Base-by-base conservation (phyloP, 495 filamentous ascomycete species). In the Cryomyces antarcticus region DNA sequence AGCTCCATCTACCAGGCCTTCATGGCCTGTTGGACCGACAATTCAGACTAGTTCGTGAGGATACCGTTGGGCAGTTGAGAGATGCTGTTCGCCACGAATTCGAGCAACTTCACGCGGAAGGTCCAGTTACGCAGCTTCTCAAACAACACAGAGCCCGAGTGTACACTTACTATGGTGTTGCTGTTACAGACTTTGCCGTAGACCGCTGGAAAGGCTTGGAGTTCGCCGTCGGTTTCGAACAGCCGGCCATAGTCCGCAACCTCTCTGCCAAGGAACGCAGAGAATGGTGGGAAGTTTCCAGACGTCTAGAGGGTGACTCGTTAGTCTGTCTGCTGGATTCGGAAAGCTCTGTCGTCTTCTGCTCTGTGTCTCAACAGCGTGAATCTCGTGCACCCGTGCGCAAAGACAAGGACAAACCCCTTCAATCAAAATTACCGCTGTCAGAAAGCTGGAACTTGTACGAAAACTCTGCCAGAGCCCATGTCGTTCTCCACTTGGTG, bases 21-120 rank as follows among this genome's bases (percentile, higher is more conserved):
- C 56, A 55, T 1, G 70, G 79, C 0, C 61, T 81, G 0, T 55
- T 87, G 0, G 79, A 87, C 50, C 60, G 73, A 41, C 74, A 85
- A 47, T 83, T 85, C 45, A 66, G 79, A 12, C 64, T 84, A 4
- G 57, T 81, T 5, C 62, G 77, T 9, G 74, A 80, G 56, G 76
- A 82, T 52, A 76, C 68, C 1, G 55, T 77, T 1, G 75, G 77
- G 4, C 71, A 71, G 47, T 61, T 82, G 3, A 58, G 71, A 37
- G 73, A 81, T 50, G 66, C 68, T 5, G 63, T 78, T 5, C 57
- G 57, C 10, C 44, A 57, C 4, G 61, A 68, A 12, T 54, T 67
- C 37, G 42, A 45, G 4, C 13, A 42, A 0, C 30, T 12, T n/a
- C 9, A 4, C 0, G 11, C 9, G 12, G 30, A 39, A 31, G 31